Base-by-base conservation (phyloP, 257 asterid species). In the Solanum pimpinellifolium region DNA sequence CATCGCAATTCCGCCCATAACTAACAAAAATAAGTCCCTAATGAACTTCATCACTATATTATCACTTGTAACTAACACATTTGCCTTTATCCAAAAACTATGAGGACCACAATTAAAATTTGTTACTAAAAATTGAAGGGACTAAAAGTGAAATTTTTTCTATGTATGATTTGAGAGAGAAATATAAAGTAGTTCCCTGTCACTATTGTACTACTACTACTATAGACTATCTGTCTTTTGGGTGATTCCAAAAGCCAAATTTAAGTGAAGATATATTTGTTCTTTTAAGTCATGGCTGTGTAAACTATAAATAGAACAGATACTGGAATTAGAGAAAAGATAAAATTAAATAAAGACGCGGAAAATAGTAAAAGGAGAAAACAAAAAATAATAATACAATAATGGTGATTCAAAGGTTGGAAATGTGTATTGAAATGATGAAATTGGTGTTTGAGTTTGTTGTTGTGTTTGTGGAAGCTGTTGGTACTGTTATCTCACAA, bases 401-500 rank as follows among this genome's bases (percentile, higher is more conserved):
- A 52, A 52, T 52, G 65, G 65, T 18, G 74, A 82, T 92, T 80
- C 91, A 87, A 89, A 94, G 88, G 89, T 76, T 94, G 70, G 95
- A 89, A 89, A 90, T 91, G 46, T 93, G 94, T 88, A 60, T 93
- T 2, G 93, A 90, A 23, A 2, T 92, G 52, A 70, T 92, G 92
- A 94, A 92, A 87, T 42, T 52, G n/a, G n/a, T 52, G 62, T 52
- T 52, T 18, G 62, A 18, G 10, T 18, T 52, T 52, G 2, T 52
- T 52, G 62, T 52, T 92, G 39, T 76, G 27, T 88, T 95, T 69
- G 89, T 91, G 0, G 94, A 90, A 39, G 96, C 97, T 9, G 88
- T 95, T 65, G 92, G 87, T 2, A 47, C 37, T 9, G 92, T 52
- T 52, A 52, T 52, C n/a, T 52, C 62, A 52, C 62, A 52, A 52